Percentiles rank a stretch among this genome's conserved stretches.
phyloP scores from a whole-genome alignment of 306 rosid genomes.

The Quercus parvula region DNA sequence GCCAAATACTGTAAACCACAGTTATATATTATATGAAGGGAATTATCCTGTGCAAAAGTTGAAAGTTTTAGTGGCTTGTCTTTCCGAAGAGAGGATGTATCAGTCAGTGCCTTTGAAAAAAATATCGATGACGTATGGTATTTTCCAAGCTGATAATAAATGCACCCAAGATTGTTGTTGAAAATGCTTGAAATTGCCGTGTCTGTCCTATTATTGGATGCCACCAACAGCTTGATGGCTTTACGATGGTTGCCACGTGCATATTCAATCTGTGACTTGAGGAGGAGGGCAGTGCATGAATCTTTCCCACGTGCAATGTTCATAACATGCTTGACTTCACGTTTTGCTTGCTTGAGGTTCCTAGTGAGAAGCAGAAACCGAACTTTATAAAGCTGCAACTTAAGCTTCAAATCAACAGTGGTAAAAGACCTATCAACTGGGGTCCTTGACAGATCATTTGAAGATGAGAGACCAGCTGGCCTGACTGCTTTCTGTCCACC shows the following conservation, averaged over 20 bases:
- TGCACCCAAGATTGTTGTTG: conserved; percentile 95
- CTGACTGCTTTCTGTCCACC: conserved; percentile 60
- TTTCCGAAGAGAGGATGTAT: conserved; percentile 72
- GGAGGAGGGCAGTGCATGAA: conserved; percentile 85
- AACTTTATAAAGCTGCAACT: conserved; percentile 91
- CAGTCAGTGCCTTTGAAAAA: conserved; percentile 83
- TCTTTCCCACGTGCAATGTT: conserved; percentile 90
- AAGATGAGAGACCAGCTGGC: conserved; percentile 51
- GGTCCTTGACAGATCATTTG: conserved; percentile 65
- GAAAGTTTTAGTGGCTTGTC: conserved; percentile 68
- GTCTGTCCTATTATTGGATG: conserved; percentile 80
- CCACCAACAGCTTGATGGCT: conserved; percentile 91
- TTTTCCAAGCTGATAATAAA: conserved; percentile 92
- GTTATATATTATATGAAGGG: conserved; percentile 73
- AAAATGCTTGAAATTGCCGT: conserved; percentile 65
- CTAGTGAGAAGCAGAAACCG: conserved; percentile 83
- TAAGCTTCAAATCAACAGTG: conserved; percentile 79
- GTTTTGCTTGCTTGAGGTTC: conserved; percentile 90
- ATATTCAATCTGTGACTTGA: conserved; percentile 96
- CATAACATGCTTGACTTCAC: conserved; percentile 94
- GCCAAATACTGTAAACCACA: conserved; percentile 92
- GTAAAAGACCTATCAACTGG: conserved; percentile 61
- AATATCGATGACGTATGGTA: conserved; percentile 76
- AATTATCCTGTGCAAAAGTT: conserved; percentile 79
- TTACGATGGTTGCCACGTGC: conserved; percentile 96